phyloP scores from a whole-genome alignment of 176 grass and related monocot species.

The Otatea glauca region DNA sequence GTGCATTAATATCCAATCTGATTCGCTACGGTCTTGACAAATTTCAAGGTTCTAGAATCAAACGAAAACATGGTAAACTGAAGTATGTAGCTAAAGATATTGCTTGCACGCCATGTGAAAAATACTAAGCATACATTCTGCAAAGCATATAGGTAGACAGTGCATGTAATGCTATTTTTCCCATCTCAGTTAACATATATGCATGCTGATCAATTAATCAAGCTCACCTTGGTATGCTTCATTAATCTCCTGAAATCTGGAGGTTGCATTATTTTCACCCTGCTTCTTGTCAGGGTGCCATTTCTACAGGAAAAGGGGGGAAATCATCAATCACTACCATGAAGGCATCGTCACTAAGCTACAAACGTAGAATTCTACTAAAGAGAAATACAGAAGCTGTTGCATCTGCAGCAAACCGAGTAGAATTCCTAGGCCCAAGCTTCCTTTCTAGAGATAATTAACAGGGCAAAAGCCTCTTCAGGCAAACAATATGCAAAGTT shows the following conservation, averaged over 20 bases:
- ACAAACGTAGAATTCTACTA: neutral
- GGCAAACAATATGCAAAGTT: neutral
- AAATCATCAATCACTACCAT: neutral
- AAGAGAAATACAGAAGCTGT: neutral
- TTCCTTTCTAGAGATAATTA: neutral
- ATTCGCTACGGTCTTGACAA: neutral
- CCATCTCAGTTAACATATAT: neutral
- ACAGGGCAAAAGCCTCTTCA: neutral
- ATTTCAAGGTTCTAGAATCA: neutral
- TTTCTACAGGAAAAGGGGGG: constrained; percentile 55
- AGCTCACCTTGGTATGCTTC: constrained; percentile 90
- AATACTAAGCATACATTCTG: neutral
- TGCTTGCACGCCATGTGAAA: neutral
- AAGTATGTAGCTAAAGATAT: neutral
- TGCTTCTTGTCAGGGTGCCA: constrained; percentile 99
- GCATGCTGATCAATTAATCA: neutral
- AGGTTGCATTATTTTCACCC: constrained; percentile 76
- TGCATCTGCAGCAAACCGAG: neutral
- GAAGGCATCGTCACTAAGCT: neutral
- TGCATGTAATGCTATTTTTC: neutral
- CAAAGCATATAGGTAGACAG: neutral
- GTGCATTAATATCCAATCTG: neutral
- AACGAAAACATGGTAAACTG: neutral
- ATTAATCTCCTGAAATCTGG: constrained; percentile 95
- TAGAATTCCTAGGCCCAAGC: neutral